Percentiles rank a stretch among this genome's conserved stretches.
These are phyloP conservation scores for Pythium rishiriense DNA, from an alignment of 352 stramenopile species.

Conservation along the genomic window DNA sequence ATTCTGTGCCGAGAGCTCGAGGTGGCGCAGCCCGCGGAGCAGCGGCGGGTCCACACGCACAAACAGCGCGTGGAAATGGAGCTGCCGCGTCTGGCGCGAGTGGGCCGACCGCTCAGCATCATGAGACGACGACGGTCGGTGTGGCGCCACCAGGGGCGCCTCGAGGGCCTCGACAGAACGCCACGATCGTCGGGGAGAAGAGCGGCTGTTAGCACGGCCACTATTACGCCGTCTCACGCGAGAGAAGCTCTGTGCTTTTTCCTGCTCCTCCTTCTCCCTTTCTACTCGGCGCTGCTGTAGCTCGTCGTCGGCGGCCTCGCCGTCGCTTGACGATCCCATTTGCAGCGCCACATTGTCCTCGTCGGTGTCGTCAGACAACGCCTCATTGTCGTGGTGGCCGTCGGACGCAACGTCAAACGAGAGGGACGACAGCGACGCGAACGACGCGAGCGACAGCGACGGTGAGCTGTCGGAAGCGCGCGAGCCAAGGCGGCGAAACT, in stretches of 20 bases:
- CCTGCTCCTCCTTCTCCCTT: neutral
- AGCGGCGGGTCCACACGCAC: constrained; percentile 33
- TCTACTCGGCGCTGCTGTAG: neutral
- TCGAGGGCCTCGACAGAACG: too few species aligned
- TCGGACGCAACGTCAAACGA: constrained; percentile 6
- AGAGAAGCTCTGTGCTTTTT: neutral
- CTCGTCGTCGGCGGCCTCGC: neutral
- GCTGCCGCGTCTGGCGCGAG: neutral
- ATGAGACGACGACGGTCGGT: too few species aligned
- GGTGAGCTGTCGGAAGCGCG: neutral
- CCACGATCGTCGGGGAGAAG: too few species aligned
- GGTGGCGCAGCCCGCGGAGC: constrained; percentile 25
- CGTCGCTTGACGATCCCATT: neutral
- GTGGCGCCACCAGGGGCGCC: too few species aligned
- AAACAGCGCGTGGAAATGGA: constrained; percentile 35
- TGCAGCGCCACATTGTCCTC: neutral
- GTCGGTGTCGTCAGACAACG: too few species aligned
- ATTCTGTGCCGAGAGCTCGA: constrained; percentile 31
- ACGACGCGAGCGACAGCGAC: constrained; percentile 16
- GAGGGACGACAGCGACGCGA: constrained; percentile 17
- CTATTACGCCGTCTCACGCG: too few species aligned
- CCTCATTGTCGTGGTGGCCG: neutral
- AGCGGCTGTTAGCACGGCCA: too few species aligned
- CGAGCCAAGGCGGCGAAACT: too few species aligned
- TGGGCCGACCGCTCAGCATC: too few species aligned